These are phyloP conservation scores for Boletus holoroseus DNA, from an alignment of 1,284 basidiomycete genomes.

Conservation along the genomic window DNA sequence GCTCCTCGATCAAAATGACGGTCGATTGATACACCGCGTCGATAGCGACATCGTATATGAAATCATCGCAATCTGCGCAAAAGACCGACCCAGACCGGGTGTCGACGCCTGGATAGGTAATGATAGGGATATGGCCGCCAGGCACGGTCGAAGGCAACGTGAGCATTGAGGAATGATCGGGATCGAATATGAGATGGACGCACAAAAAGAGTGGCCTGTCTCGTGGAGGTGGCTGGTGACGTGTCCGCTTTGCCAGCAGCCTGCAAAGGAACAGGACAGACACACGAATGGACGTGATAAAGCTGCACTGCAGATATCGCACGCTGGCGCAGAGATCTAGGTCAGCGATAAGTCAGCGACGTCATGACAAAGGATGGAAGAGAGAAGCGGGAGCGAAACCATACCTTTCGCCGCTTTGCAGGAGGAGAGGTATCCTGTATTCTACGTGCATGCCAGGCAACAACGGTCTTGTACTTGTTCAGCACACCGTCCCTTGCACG, in stretches of 20 bases:
- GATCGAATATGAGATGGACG: constrained; percentile 30
- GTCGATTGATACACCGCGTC: constrained; percentile 38
- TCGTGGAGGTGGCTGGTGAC: constrained; percentile 52
- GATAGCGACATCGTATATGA: constrained; percentile 47
- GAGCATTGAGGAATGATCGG: background rate
- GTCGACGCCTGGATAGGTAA: constrained; percentile 47
- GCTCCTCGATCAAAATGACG: constrained; percentile 46
- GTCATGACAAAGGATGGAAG: background rate
- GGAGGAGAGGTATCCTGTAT: constrained; percentile 33
- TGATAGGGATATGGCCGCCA: background rate
- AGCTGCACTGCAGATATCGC: constrained; percentile 54
- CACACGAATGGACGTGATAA: constrained; percentile 75
- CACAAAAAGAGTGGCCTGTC: constrained; percentile 63
- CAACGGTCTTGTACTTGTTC: constrained; percentile 37
- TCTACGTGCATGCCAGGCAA: constrained; percentile 38
- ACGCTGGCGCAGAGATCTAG: constrained; percentile 49
- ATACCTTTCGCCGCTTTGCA: constrained; percentile 44
- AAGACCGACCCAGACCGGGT: constrained; percentile 53
- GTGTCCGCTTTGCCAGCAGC: constrained; percentile 65
- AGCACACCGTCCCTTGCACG: constrained; percentile 26
- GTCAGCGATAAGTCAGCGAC: background rate
- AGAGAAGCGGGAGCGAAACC: background rate
- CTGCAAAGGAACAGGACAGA: constrained; percentile 69
- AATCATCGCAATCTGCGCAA: constrained; percentile 56
- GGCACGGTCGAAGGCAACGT: background rate